phyloP scores from a whole-genome alignment of 345 rosid species.

The Litchi chinensis region DNA sequence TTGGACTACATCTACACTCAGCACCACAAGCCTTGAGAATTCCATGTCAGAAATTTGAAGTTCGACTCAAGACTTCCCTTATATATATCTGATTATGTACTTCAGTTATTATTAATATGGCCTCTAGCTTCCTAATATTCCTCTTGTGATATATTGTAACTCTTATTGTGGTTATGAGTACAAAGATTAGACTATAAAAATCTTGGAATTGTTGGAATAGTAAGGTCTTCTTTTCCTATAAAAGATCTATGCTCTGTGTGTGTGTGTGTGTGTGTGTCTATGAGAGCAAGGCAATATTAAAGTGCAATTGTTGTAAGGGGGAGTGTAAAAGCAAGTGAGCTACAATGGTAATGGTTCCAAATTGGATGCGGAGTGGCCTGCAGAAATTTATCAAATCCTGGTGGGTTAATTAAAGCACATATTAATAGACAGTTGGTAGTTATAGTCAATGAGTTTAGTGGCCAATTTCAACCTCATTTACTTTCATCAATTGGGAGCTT shows the following conservation, averaged over 20 bases:
- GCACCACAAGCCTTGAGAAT: constrained; percentile 57
- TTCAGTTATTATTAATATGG: background rate
- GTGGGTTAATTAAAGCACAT: constrained; percentile 28
- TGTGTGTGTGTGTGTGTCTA: too few relatives aligned
- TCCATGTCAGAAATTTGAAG: background rate
- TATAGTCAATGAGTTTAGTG: constrained; percentile 18
- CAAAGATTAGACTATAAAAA: background rate
- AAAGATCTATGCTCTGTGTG: background rate
- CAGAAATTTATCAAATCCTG: background rate
- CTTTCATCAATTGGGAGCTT: background rate
- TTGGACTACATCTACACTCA: constrained; percentile 93
- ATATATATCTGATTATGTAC: background rate
- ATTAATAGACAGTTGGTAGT: constrained; percentile 29
- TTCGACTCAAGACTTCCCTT: background rate
- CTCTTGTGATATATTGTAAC: constrained; percentile 14
- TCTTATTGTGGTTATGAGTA: constrained; percentile 1
- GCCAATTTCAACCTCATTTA: constrained; percentile 20
- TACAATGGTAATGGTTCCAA: background rate
- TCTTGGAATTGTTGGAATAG: background rate
- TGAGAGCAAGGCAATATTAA: background rate
- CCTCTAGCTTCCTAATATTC: background rate
- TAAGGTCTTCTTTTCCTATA: background rate
- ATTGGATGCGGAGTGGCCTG: background rate
- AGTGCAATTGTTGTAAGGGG: too few relatives aligned
- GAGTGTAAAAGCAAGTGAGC: too few relatives aligned